A percentile compares a stretch with the other conserved stretches of the same genome.
These are phyloP conservation scores for Saccharomycopsis malanga DNA, from an alignment of 805 yeast genomes.

Conservation along the genomic window DNA sequence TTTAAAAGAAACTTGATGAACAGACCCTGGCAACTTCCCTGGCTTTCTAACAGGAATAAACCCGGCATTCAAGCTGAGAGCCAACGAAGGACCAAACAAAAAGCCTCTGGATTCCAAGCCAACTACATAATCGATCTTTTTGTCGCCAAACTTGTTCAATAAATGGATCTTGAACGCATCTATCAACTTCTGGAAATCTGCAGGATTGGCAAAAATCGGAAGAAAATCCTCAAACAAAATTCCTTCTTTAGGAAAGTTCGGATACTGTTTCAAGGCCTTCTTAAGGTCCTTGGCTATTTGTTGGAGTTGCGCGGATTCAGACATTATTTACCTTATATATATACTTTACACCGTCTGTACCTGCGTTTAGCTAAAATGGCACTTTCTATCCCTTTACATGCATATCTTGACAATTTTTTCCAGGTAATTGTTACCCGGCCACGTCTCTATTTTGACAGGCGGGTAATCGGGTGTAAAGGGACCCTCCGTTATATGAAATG, in stretches of 20 bases:
- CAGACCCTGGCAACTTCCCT: constrained; percentile 90
- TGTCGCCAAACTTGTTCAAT: constrained; percentile 40
- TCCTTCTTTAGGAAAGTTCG: constrained; percentile 91
- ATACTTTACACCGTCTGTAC: no score
- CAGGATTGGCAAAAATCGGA: constrained; percentile 85
- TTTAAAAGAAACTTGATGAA: constrained; percentile 60
- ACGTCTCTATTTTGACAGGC: no score
- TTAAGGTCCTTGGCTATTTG: constrained; percentile 36
- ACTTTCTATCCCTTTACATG: no score
- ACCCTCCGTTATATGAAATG: no score
- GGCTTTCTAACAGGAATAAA: constrained; percentile 93
- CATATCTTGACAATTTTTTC: no score
- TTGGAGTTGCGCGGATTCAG: neutral
- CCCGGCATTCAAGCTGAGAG: constrained; percentile 81
- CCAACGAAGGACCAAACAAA: constrained; percentile 91
- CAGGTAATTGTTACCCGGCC: no score
- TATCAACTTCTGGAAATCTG: constrained; percentile 70
- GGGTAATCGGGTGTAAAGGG: no score
- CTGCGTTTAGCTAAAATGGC: no score
- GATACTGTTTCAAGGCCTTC: constrained; percentile 65
- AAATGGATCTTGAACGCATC: constrained; percentile 75
- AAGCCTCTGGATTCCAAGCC: constrained; percentile 98
- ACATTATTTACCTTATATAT: no score
- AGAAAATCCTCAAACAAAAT: constrained; percentile 91
- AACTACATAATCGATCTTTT: constrained; percentile 77